phyloP scores from a whole-genome alignment of 768 basidiomycete genomes.

The Auriculariales sp. region DNA sequence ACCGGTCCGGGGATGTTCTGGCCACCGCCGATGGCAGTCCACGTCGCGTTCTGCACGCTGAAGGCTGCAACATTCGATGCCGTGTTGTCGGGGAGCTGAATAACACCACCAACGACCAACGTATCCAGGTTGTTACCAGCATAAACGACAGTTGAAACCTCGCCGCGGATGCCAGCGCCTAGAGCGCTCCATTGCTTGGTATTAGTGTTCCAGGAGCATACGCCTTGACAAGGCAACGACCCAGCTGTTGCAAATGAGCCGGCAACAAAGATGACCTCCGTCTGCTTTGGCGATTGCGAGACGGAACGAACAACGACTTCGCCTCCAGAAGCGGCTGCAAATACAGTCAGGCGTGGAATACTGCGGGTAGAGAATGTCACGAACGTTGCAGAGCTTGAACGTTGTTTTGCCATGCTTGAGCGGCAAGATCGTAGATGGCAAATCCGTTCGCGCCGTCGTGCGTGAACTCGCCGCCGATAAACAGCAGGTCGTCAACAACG shows the following conservation, averaged over 20 bases:
- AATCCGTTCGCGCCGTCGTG: constrained; percentile 54
- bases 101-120: constrained; percentile 69
- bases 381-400: constrained; percentile 41
- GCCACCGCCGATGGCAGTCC: constrained; percentile 51
- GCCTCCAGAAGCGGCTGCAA: constrained; percentile 24
- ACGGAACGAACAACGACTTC: constrained; percentile 59
- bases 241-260: constrained; percentile 81
- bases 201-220: constrained; percentile 60
- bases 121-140: constrained; percentile 47
- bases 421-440: constrained; percentile 62
- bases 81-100: constrained; percentile 48
- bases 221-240: constrained; percentile 51
- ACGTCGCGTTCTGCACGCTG: constrained; percentile 55
- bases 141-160: no score
- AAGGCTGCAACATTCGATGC: constrained; percentile 62
- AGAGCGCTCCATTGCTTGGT: constrained; percentile 69
- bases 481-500: constrained; percentile 56
- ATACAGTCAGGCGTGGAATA: not conserved
- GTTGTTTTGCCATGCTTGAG: constrained; percentile 45
- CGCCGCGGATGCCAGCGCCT: constrained; percentile 69
- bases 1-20: constrained; percentile 73
- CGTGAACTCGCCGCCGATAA: constrained; percentile 76
- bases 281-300: constrained; percentile 40
- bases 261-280: constrained; percentile 59
- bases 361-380: constrained; percentile 14